Evolutionary conservation across 495 filamentous ascomycete genomes (phyloP).

Genomic region (Bathelium albidoporum): DNA sequence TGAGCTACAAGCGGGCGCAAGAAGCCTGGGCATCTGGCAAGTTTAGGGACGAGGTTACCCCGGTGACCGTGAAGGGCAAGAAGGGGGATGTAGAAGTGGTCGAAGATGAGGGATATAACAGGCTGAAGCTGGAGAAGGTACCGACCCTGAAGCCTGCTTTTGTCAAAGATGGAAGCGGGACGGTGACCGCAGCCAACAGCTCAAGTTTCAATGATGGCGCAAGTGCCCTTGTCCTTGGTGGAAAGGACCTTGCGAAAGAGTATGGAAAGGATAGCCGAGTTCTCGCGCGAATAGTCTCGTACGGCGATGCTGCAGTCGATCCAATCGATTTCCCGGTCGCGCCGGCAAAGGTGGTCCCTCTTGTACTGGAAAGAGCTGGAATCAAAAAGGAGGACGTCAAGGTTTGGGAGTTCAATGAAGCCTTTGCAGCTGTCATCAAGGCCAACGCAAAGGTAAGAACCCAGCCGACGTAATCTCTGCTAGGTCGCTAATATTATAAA

Average conservation of each 20-base stretch:
- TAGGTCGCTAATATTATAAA: background rate
- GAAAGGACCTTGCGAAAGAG: constrained; percentile 61
- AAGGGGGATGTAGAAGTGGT: constrained; percentile 73
- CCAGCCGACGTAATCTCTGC: background rate
- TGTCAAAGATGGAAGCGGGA: constrained; percentile 68
- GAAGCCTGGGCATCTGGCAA: constrained; percentile 70
- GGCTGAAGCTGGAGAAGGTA: constrained; percentile 74
- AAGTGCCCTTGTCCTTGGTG: constrained; percentile 77
- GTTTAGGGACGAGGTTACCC: constrained; percentile 79
- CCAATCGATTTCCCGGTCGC: constrained; percentile 94
- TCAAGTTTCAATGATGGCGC: constrained; percentile 92
- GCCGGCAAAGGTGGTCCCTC: constrained; percentile 81
- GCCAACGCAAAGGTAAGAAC: constrained; percentile 73
- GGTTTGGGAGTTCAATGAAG: constrained; percentile 97
- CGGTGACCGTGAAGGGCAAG: constrained; percentile 70
- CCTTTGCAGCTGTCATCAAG: constrained; percentile 92
- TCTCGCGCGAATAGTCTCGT: constrained; percentile 71
- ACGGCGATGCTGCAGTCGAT: constrained; percentile 84
- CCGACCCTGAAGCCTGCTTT: constrained; percentile 85
- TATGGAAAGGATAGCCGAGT: constrained; percentile 64
- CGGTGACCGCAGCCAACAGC: constrained; percentile 88
- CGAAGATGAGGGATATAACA: constrained; percentile 80
- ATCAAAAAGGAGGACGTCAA: constrained; percentile 82
- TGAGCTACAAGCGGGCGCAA: constrained; percentile 78
- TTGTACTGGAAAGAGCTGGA: constrained; percentile 79